Evolutionary conservation across 768 basidiomycete species (phyloP), one percentile per base, ranked within the genome.

Genomic region (Podaxis sp.): DNA sequence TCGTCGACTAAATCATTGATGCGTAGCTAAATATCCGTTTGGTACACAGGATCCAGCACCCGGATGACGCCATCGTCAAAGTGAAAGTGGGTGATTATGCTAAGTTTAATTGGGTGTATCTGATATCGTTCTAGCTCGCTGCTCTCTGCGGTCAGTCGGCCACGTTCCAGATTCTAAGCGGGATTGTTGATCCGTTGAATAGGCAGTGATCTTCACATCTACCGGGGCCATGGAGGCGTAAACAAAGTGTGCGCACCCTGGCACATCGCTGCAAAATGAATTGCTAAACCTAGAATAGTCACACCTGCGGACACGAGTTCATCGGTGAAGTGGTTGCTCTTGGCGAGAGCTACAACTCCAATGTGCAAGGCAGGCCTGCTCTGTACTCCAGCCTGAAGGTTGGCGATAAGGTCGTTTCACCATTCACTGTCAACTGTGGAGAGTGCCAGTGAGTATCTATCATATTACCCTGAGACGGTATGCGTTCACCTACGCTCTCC

Each of bases 371-470:
- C 49, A 79, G 91, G 52, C 89, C 91, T 0, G 69, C 71, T 26
- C 75, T 91, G 17, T 92, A 93, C 65, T 77, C 85, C 0, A 83
- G 76, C 24, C 79, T 93, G 58, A 84, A 80, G 59, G 73, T 90
- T 5, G 91, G 90, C 4, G 88, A 93, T 70, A 89, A 86, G 68
- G 88, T 93, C 13, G 86, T 93, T 24, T 86, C 90, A 1, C 89
- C 92, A 2, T 93, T 93, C 73, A 90, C 90, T 0, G 80, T 83
- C n/a, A 90, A 85, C 54, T 94, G 92, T 66, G 88, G 87, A n/a
- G 90, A 93, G 70, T 94, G 92, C 82, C 84, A 87, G 91, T 93
- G 64, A 69, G 86, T 80, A 9, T 30, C 51, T 19, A 22, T 12
- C 3, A 48, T 13, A 9, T 33, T 33, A n/a, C 6, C 24, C 4